Percentiles rank a stretch among this genome's conserved stretches.
phyloP scores from a whole-genome alignment of 2,329 filamentous ascomycete genomes.

The Myriosclerotinia duriaeana region DNA sequence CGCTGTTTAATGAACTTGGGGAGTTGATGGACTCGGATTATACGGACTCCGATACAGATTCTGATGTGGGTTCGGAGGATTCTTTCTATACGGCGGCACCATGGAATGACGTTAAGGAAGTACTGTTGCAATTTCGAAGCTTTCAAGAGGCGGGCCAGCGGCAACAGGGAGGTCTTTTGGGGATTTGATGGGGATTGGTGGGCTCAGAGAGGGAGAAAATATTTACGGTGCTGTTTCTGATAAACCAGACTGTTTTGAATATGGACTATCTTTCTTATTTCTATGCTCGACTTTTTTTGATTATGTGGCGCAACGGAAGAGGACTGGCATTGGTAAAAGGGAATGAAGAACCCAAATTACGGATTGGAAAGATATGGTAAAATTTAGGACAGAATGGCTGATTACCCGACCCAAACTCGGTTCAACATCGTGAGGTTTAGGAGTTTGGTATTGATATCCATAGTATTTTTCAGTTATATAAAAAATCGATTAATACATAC shows the following conservation, averaged over 20 bases:
- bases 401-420: background rate
- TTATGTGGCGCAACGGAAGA: background rate
- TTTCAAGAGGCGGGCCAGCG: slow-evolving; percentile 11
- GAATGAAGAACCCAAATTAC: background rate
- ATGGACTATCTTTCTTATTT: background rate
- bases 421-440: background rate
- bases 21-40: slow-evolving; percentile 17
- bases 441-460: slow-evolving; percentile 19
- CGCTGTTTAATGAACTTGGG: slow-evolving; percentile 20
- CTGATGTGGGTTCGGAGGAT: slow-evolving; percentile 19
- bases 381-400: background rate
- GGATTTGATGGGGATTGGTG: background rate
- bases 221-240: background rate
- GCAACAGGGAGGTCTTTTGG: slow-evolving; percentile 2
- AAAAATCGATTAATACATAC: background rate
- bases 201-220: background rate
- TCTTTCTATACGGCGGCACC: slow-evolving; percentile 20
- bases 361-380: background rate
- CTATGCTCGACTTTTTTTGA: background rate
- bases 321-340: background rate
- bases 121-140: slow-evolving; percentile 7
- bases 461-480: background rate
- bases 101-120: slow-evolving; percentile 17
- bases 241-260: background rate
- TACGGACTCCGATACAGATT: slow-evolving; percentile 9